Conservation (phyloP, 2,329 filamentous ascomycete species). For the Colletotrichum caudatum region DNA sequence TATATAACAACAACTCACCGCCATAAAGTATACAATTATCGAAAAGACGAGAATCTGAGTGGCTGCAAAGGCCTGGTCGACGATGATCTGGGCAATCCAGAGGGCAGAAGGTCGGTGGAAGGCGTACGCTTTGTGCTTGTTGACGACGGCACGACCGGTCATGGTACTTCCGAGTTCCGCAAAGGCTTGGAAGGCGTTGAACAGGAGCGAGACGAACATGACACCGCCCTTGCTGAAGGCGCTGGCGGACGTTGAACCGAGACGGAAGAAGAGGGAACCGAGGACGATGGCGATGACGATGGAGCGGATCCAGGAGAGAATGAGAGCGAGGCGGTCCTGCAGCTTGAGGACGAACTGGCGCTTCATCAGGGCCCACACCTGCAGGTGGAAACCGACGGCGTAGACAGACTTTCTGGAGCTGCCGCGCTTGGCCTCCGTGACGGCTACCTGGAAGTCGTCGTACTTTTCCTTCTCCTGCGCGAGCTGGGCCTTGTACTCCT, state of each 20-base stretch:
- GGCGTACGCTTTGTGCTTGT: constrained; percentile 86
- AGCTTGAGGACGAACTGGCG: constrained; percentile 88
- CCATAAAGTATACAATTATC: constrained; percentile 85
- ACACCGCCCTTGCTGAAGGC: constrained; percentile 87
- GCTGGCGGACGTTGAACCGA: constrained; percentile 73
- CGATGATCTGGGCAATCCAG: constrained; percentile 85
- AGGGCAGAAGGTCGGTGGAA: constrained; percentile 86
- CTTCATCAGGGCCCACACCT: constrained; percentile 86
- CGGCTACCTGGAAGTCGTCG: constrained; percentile 81
- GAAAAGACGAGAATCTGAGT: constrained; percentile 78
- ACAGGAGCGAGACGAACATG: constrained; percentile 82
- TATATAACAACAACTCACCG: constrained; percentile 41
- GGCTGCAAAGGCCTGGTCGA: constrained; percentile 79
- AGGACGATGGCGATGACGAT: constrained; percentile 83
- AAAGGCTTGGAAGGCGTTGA: constrained; percentile 91
- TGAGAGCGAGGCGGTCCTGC: constrained; percentile 84
- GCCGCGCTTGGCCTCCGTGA: constrained; percentile 82
- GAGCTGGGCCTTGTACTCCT: constrained; percentile 73
- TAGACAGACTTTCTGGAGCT: constrained; percentile 83
- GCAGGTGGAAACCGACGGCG: constrained; percentile 83
- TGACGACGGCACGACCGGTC: constrained; percentile 80
- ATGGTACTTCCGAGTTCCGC: constrained; percentile 81
- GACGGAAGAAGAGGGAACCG: constrained; percentile 82
- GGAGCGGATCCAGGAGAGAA: constrained; percentile 75
- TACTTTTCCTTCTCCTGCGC: constrained; percentile 74